Base-by-base conservation (phyloP, 78 protist species). In the Bigelowiella natans region DNA sequence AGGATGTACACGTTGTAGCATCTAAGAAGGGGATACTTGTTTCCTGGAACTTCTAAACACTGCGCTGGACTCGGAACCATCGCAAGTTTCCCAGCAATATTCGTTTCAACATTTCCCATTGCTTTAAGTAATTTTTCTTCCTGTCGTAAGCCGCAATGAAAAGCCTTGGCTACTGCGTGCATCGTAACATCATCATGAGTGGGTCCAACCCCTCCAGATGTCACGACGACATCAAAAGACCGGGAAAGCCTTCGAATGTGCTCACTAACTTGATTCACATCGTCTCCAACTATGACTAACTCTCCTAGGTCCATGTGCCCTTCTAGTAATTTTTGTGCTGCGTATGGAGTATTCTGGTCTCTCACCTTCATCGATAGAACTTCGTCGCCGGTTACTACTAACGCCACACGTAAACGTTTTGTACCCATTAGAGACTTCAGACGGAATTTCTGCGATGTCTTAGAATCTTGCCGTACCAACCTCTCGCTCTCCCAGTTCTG, bases 101-200 rank as follows among this genome's bases (percentile, higher is more conserved):
- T n/a, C n/a, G n/a, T n/a, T n/a, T n/a, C n/a, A n/a, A n/a, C n/a
- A n/a, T n/a, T n/a, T n/a, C n/a, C n/a, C n/a, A n/a, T n/a, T n/a
- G n/a, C n/a, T n/a, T n/a, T n/a, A n/a, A n/a, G n/a, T n/a, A n/a
- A n/a, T n/a, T n/a, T n/a, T n/a, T n/a, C n/a, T n/a, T n/a, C n/a
- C n/a, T n/a, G n/a, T n/a, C n/a, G n/a, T n/a, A n/a, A n/a, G n/a
- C n/a, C n/a, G n/a, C n/a, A n/a, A n/a, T n/a, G n/a, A n/a, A n/a
- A n/a, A n/a, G n/a, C n/a, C n/a, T n/a, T n/a, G n/a, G 83, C 90
- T 31, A 88, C 36, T 30, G 90, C 90, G n/a, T 11, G 2, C 28
- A 88, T 0, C 84, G 91, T 89, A 11, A 89, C 91, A 64, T 89
- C 91, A 30, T 89, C 91, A 64, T 39, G 82, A 1, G 91, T 89